Conservation (phyloP, 352 stramenopile genomes). For the Globisporangium parvum region DNA sequence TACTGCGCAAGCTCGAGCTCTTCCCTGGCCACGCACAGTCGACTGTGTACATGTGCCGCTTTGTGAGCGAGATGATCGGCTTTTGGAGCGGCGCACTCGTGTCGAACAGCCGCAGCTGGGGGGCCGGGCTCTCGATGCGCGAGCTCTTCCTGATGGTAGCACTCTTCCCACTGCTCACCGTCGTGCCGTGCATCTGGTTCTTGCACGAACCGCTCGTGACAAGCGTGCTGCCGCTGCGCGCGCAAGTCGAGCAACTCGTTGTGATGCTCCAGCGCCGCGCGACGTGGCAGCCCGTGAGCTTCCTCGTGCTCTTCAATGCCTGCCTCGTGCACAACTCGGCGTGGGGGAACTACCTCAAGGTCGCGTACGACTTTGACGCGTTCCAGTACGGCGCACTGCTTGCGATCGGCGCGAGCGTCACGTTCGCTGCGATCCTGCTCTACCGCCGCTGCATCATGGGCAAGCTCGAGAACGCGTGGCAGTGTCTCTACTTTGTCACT, state of each 20-base stretch:
- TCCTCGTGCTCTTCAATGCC: slow-evolving; percentile 56
- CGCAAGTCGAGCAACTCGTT: slow-evolving; percentile 42
- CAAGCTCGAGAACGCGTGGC: slow-evolving; percentile 40
- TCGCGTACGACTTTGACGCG: slow-evolving; percentile 59
- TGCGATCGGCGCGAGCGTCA: slow-evolving; percentile 61
- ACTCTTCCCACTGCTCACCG: slow-evolving; percentile 44
- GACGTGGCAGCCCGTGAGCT: slow-evolving; percentile 73
- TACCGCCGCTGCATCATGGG: slow-evolving; percentile 49
- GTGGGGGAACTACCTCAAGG: slow-evolving; percentile 78
- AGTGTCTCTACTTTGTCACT: slow-evolving; percentile 58
- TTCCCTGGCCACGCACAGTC: slow-evolving; percentile 44
- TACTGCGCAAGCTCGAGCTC: slow-evolving; percentile 36
- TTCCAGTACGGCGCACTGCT: slow-evolving; percentile 76
- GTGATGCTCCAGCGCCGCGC: slow-evolving; percentile 59
- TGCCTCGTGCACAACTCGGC: slow-evolving; percentile 68
- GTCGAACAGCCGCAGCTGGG: slow-evolving; percentile 52
- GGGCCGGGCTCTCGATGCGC: slow-evolving; percentile 47
- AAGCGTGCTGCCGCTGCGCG: slow-evolving; percentile 16
- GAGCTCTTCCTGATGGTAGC: slow-evolving; percentile 62
- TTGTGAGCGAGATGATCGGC: slow-evolving; percentile 71
- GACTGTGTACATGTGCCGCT: slow-evolving; percentile 73
- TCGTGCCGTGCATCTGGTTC: slow-evolving; percentile 46
- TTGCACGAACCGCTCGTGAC: slow-evolving; percentile 45
- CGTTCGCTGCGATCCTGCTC: slow-evolving; percentile 46
- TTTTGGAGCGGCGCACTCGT: slow-evolving; percentile 63